Conservation (phyloP, 1,139 yeast species). For the Starmera stellimalicola region DNA sequence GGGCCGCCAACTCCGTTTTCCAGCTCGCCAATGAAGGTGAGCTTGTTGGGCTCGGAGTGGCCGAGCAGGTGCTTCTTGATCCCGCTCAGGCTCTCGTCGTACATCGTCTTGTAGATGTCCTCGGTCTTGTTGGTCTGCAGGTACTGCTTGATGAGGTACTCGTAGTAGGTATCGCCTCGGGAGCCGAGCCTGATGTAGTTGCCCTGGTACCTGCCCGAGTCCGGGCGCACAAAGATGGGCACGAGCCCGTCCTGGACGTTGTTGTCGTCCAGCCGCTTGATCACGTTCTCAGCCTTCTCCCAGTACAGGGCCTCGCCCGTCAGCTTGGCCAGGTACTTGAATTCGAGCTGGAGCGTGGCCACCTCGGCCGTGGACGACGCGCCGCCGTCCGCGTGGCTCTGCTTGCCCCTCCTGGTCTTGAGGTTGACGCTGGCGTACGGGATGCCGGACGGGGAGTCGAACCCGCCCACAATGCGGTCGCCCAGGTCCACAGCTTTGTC, state of each 20-base stretch:
- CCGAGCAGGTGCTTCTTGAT: conserved; percentile 55
- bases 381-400: conserved; percentile 57
- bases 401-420: conserved; percentile 48
- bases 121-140: conserved; percentile 64
- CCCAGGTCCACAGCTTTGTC: conserved; percentile 75
- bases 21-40: conserved; percentile 72
- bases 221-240: conserved; percentile 74
- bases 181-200: conserved; percentile 70
- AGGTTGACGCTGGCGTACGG: conserved; percentile 79
- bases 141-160: conserved; percentile 79
- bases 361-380: conserved; percentile 87
- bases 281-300: conserved; percentile 67
- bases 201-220: conserved; percentile 62
- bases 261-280: conserved; percentile 54
- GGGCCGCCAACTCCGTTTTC: conserved; percentile 55
- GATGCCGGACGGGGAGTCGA: conserved; percentile 53
- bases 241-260: conserved; percentile 67
- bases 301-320: conserved; percentile 78
- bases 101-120: conserved; percentile 60
- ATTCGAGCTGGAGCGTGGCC: conserved; percentile 79
- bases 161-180: conserved; percentile 90
- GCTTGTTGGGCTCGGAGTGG: conserved; percentile 51
- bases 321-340: conserved; percentile 70
- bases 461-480: conserved; percentile 52
- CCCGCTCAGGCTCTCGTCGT: conserved; percentile 69